A percentile compares a stretch with the other conserved stretches of the same genome.
phyloP scores from a whole-genome alignment of 768 basidiomycete species.

The Mycena crocata region DNA sequence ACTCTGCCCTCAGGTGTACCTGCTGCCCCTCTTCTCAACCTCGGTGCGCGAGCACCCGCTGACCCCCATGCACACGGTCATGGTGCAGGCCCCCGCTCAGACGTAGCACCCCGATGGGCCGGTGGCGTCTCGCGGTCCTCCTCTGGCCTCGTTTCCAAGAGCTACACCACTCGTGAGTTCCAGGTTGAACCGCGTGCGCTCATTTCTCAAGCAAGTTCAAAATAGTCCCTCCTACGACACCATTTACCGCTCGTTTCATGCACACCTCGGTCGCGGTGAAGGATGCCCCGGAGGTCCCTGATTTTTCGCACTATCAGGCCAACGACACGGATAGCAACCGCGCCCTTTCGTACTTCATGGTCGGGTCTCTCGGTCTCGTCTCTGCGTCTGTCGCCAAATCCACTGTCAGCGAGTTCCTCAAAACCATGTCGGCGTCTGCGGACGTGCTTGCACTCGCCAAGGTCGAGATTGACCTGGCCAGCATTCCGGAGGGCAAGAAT shows the following conservation, averaged over 20 bases:
- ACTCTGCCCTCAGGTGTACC: slow-evolving; percentile 86
- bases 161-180: slow-evolving; percentile 69
- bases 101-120: slow-evolving; percentile 72
- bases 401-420: slow-evolving; percentile 91
- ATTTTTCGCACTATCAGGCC: slow-evolving; percentile 86
- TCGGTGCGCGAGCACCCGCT: slow-evolving; percentile 72
- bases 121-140: slow-evolving; percentile 64
- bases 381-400: slow-evolving; percentile 96
- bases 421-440: slow-evolving; percentile 96
- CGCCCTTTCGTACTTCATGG: slow-evolving; percentile 89
- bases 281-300: slow-evolving; percentile 87
- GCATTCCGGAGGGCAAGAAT: slow-evolving; percentile 97
- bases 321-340: slow-evolving; percentile 75
- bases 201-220: slow-evolving; percentile 23
- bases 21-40: slow-evolving; percentile 77
- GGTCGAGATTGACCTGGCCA: slow-evolving; percentile 91
- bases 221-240: slow-evolving; percentile 64
- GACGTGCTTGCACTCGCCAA: slow-evolving; percentile 98
- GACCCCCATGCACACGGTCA: slow-evolving; percentile 70
- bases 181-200: background rate
- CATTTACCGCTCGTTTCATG: slow-evolving; percentile 76
- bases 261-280: slow-evolving; percentile 79
- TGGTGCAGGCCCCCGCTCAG: slow-evolving; percentile 67
- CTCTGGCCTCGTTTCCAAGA: slow-evolving; percentile 72
- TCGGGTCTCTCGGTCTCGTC: slow-evolving; percentile 91